Base-by-base conservation (phyloP, 2,329 filamentous ascomycete genomes). In the Colletotrichum sp. region DNA sequence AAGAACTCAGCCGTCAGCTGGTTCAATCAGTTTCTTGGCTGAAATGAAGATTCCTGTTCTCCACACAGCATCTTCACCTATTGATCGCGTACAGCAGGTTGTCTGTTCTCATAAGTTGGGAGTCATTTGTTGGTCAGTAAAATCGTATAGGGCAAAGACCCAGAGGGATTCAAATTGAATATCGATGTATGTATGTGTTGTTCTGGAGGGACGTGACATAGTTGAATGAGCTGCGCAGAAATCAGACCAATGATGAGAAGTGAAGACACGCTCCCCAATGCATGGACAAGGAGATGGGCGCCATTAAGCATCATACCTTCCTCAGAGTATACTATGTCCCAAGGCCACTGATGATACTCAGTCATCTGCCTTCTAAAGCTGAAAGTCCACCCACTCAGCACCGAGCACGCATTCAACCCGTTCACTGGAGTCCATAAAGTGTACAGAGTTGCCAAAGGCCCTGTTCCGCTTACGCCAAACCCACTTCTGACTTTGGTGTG, bases 1-100 rank as follows among this genome's bases (percentile, higher is more conserved):
- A 89, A 88, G 82, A 84, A 86, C 78, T 84, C 84, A 13, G 85
- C 81, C 15, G 86, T 88, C 8, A 69, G 34, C 16, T 89, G 87
- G 86, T 81, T 86, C 36, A 82, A 79, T 49, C 77, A 78, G 80
- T 81, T 5, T 78, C 78, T 77, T 15, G 52, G 75, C 10, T 71
- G 32, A 75, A 32, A 30, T 34, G 55, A 28, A 59, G 55, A 59
- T 59, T 21, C 12, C n/a, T 21, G 3, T 52, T 52, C n/a, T 52
- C n/a, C n/a, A 13, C 10, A n/a, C 6, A 21, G 44, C 44, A 52
- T 49, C 39, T n/a, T 49, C 5, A 12, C 5, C 9, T 12, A n/a
- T n/a, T 12, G 18, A 12, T n/a, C 9, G 39, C 39, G 39, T 5
- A n/a, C 39, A 49, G 39, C 39, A 49, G 36, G 16, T 10, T 8